Percentiles rank a stretch among this genome's conserved stretches.
Evolutionary conservation across 768 basidiomycete species (phyloP).

Genomic region (Naganishia antarctica): DNA sequence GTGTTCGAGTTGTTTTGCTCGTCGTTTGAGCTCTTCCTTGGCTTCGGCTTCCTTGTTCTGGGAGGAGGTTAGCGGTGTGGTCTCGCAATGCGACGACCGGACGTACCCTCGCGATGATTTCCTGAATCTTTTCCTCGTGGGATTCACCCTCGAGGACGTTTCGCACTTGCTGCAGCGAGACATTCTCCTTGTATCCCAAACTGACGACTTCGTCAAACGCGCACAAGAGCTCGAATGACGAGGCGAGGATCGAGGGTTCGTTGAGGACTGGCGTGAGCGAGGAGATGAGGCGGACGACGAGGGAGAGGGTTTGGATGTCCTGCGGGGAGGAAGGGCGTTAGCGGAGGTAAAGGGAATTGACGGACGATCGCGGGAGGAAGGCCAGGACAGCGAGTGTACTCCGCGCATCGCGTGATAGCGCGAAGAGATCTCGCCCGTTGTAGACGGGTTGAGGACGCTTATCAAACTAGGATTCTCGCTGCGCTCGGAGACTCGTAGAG

Average conservation of each 20-base stretch:
- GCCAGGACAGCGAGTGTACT: not conserved
- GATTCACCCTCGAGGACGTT: constrained; percentile 54
- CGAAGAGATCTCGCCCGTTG: too few species aligned
- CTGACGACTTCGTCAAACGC: constrained; percentile 97
- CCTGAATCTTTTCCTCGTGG: constrained; percentile 70
- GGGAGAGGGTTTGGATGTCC: constrained; percentile 92
- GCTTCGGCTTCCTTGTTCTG: constrained; percentile 99
- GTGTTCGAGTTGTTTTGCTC: constrained; percentile 96
- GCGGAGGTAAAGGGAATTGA: too few species aligned
- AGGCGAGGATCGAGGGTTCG: constrained; percentile 71
- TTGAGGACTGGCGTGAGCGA: constrained; percentile 48
- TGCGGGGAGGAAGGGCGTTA: constrained; percentile 29
- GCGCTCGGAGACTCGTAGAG: not conserved
- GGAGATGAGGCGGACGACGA: constrained; percentile 87
- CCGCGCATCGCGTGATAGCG: too few species aligned
- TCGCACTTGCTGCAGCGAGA: constrained; percentile 52
- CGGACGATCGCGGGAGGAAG: too few species aligned
- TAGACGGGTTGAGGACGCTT: too few species aligned
- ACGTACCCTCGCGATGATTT: constrained; percentile 88
- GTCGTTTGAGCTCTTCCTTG: constrained; percentile 95
- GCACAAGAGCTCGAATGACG: constrained; percentile 86
- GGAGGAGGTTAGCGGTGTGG: not conserved
- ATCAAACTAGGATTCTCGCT: not conserved
- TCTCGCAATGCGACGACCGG: not conserved
- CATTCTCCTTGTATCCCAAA: constrained; percentile 61